Conservation (phyloP, 192 early-diverging fungal genomes). For the Coemansia sp. region DNA sequence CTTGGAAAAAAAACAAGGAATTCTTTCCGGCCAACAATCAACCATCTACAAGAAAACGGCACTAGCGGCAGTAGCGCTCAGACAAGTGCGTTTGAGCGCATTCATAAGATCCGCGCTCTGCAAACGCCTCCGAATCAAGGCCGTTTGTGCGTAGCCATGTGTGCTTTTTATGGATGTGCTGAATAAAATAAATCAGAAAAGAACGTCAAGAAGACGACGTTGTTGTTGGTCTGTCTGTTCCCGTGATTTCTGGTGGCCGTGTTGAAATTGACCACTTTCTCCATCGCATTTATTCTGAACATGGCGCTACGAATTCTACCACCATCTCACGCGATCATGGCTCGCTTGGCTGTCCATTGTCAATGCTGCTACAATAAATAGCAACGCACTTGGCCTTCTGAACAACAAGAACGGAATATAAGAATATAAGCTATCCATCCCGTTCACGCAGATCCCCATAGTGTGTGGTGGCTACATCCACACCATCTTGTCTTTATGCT, state of each 20-base stretch:
- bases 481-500: not conserved
- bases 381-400: not conserved
- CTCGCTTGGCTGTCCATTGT: not conserved
- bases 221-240: no score
- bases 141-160: not conserved
- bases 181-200: not conserved
- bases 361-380: not conserved
- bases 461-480: not conserved
- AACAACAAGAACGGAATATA: not conserved
- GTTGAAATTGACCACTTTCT: no score
- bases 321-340: not conserved
- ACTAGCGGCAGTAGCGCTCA: not conserved
- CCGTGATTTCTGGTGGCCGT: no score
- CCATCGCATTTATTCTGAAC: no score
- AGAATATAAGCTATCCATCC: no score
- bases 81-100: not conserved
- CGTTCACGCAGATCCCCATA: constrained; percentile 2
- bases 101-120: not conserved
- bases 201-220: no score
- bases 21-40: not conserved
- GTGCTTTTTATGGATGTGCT: not conserved
- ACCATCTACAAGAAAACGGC: not conserved
- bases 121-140: not conserved
- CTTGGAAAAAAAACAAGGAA: not conserved
- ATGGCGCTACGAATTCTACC: not conserved